Evolutionary conservation across 75 land plant species (phyloP), one percentile per base, ranked within the genome.

Genomic region (Pinus tabuliformis): DNA sequence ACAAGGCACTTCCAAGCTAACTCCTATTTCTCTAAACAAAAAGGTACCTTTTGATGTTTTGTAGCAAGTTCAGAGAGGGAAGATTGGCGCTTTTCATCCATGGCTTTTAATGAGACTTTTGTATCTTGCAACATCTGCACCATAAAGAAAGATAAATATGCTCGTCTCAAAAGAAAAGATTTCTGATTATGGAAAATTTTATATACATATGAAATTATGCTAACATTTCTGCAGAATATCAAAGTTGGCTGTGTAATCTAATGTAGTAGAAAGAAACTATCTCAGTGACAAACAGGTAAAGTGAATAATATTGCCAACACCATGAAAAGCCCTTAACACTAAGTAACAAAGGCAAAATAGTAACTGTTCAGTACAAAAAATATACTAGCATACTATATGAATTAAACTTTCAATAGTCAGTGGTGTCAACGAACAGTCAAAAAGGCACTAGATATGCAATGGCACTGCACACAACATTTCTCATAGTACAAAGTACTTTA

Each of bases 31-130:
- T 66, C 71, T 39, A 39, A 13, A 21, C 52, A 39, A 24, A 78
- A 74, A 36, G 37, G 33, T 73, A 94, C 97, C 91, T 91, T 93
- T 75, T 91, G 98, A 76, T 93, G 92, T 54, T 90, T 93, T 61
- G 88, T 79, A 80, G 86, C 83, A 62, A 89, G 78, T 22, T 93
- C 98, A 72, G 85, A 75, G 77, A 89, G 59, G 22, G 85, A 86
- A 74, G 81, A 83, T 80, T 83, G 89, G 62, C 64, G 81, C 78
- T 89, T 89, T 52, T 91, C 89, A 22, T 89, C 91, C 56, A 83
- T 80, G 72, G 80, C 72, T 73, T 91, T 80, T 28, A 89, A 62
- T 56, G 76, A 76, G 5, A 60, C 58, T 45, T 72, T 78, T 83
- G 78, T 73, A 59, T 87, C 85, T 73, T 87, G 87, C 73, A 89